phyloP scores from a whole-genome alignment of 2,329 filamentous ascomycete species.

The Colletotrichum sp. region DNA sequence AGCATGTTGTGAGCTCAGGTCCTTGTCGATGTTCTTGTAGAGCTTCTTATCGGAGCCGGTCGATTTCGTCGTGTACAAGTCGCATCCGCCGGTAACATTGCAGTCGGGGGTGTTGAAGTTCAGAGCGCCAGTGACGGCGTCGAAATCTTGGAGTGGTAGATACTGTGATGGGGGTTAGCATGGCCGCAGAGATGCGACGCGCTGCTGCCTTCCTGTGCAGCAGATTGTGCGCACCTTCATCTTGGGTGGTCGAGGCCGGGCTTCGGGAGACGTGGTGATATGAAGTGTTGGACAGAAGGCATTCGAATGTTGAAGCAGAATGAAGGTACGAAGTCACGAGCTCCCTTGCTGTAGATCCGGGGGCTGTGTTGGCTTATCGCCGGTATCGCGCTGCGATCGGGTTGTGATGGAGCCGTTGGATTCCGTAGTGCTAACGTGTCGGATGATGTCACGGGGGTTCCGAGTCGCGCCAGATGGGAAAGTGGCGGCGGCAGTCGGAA shows the following conservation, averaged over 20 bases:
- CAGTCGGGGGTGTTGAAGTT: constrained; percentile 96
- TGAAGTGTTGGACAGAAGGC: not conserved
- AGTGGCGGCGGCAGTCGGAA: constrained; percentile 3
- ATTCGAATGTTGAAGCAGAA: not conserved
- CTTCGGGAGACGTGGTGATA: not conserved
- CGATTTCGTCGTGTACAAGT: constrained; percentile 97
- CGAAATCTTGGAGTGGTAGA: constrained; percentile 87
- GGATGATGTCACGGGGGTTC: constrained; percentile 22
- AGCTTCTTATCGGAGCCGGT: constrained; percentile 96
- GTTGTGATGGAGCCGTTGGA: constrained; percentile 14
- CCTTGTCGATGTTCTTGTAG: constrained; percentile 93
- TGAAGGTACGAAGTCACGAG: not conserved
- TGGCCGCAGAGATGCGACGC: not conserved
- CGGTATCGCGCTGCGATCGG: constrained; percentile 13
- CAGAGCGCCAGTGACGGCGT: constrained; percentile 88
- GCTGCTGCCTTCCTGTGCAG: constrained; percentile 1
- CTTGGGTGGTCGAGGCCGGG: constrained; percentile 11
- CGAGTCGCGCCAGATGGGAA: constrained; percentile 13
- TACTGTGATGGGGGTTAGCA: constrained; percentile 63
- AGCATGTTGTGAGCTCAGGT: constrained; percentile 89
- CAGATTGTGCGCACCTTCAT: constrained; percentile 24
- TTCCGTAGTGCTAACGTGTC: constrained; percentile 16
- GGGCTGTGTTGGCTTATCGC: constrained; percentile 11
- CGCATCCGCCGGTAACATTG: constrained; percentile 90
- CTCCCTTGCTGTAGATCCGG: not conserved